Conservation (phyloP, 139 green algal genomes). For the Zygnema cylindricum region DNA sequence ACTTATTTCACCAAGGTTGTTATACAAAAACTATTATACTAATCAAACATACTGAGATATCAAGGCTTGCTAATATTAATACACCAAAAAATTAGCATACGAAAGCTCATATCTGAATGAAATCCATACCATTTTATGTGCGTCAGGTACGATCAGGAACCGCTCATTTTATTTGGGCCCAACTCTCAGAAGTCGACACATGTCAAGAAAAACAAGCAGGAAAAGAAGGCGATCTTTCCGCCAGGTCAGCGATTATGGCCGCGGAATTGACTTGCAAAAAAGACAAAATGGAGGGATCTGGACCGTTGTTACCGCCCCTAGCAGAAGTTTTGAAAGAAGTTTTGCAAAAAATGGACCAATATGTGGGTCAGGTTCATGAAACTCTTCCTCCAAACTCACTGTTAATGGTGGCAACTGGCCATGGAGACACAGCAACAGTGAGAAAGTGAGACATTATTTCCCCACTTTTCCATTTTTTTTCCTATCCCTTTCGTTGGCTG, state of each 20-base stretch:
- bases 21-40: no score
- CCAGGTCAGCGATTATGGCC: constrained; percentile 10
- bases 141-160: neutral
- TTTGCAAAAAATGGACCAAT: constrained; percentile 38
- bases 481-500: neutral
- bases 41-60: no score
- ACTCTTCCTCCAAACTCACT: constrained; percentile 54
- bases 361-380: constrained; percentile 35
- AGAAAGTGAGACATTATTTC: constrained; percentile 26
- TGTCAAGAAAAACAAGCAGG: constrained; percentile 17
- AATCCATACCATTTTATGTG: no score
- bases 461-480: neutral
- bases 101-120: no score
- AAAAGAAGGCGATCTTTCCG: neutral
- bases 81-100: no score
- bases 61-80: no score
- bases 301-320: neutral
- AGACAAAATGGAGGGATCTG: neutral
- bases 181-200: constrained; percentile 29
- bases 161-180: constrained; percentile 46
- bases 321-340: constrained; percentile 8
- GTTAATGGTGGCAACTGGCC: constrained; percentile 50
- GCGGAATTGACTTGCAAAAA: constrained; percentile 14
- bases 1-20: no score
- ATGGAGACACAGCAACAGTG: constrained; percentile 52